Conservation (phyloP, 257 asterid genomes). For the Solanum arcanum region DNA sequence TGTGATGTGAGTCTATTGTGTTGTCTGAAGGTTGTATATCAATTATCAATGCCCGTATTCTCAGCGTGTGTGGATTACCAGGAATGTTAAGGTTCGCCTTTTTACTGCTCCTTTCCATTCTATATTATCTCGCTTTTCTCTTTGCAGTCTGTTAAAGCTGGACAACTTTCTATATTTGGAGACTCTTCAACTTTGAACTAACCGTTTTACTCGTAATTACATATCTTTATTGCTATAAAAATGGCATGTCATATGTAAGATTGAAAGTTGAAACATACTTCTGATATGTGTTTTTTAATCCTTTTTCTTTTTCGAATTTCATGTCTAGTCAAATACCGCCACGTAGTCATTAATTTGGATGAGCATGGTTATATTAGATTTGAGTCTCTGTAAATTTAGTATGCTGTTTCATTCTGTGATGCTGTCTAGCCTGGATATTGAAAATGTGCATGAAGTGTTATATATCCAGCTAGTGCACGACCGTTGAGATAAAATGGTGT, state of each 20-base stretch:
- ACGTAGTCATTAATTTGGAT: neutral
- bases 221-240: neutral
- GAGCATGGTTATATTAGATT: neutral
- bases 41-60: conserved; percentile 51
- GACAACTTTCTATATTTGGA: neutral
- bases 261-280: neutral
- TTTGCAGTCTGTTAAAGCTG: neutral
- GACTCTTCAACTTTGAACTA: neutral
- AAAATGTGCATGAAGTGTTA: neutral
- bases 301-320: neutral
- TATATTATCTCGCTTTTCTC: neutral
- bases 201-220: neutral
- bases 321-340: neutral
- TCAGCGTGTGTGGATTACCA: conserved; percentile 65
- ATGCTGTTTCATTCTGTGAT: neutral
- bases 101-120: neutral
- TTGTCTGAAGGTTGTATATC: conserved; percentile 50
- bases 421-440: neutral
- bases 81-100: conserved; percentile 55
- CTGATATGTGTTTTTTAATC: neutral
- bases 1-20: neutral
- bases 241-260: neutral
- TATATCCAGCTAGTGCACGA: neutral
- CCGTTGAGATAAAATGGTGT: neutral
- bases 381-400: neutral